These are phyloP conservation scores for Solanum sejunctum DNA, from an alignment of 257 asterid genomes.

Conservation along the genomic window DNA sequence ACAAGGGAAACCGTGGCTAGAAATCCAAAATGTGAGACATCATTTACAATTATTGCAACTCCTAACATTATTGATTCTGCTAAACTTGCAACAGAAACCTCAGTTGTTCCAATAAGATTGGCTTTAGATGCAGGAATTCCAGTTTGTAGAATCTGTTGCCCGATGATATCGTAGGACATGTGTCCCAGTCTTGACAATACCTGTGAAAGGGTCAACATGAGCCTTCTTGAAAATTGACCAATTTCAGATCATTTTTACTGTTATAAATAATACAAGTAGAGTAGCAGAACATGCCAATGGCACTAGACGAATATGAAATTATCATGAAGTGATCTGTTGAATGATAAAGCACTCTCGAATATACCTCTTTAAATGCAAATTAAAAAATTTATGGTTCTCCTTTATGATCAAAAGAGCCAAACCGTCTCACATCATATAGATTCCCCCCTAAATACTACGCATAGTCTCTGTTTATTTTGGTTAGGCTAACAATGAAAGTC, in stretches of 20 bases:
- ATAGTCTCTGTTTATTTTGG: neutral
- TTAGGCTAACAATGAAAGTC: neutral
- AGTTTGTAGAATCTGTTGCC: constrained; percentile 87
- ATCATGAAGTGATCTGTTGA: neutral
- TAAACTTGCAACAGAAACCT: constrained; percentile 82
- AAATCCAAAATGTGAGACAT: constrained; percentile 66
- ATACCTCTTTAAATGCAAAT: neutral
- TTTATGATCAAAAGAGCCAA: neutral
- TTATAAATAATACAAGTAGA: neutral
- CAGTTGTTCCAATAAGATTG: constrained; percentile 89
- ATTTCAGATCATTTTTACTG: neutral
- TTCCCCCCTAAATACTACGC: neutral
- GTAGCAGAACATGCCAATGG: neutral
- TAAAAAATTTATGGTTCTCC: neutral
- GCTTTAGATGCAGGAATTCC: constrained; percentile 94
- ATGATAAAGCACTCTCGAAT: neutral
- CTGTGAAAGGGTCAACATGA: constrained; percentile 24
- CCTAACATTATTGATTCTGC: constrained; percentile 90
- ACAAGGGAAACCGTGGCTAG: constrained; percentile 67
- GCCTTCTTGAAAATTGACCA: neutral
- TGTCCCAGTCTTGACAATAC: constrained; percentile 86
- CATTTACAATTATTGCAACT: constrained; percentile 73
- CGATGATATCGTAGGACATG: constrained; percentile 84
- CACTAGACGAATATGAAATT: neutral
- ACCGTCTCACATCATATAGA: neutral